Conservation (phyloP, 345 rosid species). For the Kernera saxatilis region DNA sequence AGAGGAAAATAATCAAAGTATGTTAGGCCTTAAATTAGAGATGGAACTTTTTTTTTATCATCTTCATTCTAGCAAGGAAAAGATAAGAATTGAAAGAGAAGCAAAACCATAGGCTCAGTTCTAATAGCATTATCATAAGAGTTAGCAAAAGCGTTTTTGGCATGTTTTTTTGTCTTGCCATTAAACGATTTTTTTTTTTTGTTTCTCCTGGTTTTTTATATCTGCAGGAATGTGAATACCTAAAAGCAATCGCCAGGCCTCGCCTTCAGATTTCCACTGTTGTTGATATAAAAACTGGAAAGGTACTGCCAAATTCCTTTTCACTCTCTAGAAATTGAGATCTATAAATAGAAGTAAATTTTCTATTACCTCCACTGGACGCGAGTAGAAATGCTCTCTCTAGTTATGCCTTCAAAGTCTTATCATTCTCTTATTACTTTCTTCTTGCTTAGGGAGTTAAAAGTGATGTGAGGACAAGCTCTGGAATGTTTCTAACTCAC, state of each 20-base stretch:
- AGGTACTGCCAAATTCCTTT: constrained; percentile 45
- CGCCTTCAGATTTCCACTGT: constrained; percentile 81
- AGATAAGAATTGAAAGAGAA: neutral
- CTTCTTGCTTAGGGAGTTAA: constrained; percentile 59
- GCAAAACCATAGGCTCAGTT: neutral
- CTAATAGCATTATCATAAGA: neutral
- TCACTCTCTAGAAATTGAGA: neutral
- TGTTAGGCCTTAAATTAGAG: neutral
- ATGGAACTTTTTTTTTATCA: neutral
- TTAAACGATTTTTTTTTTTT: neutral
- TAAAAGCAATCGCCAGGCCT: constrained; percentile 69
- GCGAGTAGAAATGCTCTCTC: neutral
- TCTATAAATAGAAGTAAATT: neutral
- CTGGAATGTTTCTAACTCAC: constrained; percentile 87
- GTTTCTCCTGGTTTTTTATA: neutral
- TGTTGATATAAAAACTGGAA: constrained; percentile 85
- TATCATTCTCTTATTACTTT: neutral
- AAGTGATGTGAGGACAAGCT: constrained; percentile 91
- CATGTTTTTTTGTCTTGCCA: neutral
- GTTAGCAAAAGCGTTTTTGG: neutral
- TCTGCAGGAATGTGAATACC: constrained; percentile 92
- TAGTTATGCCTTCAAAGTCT: neutral
- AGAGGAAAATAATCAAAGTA: neutral
- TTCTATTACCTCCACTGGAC: neutral
- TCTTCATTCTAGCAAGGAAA: neutral